These are phyloP conservation scores for Centrapalus pauciflorus DNA, from an alignment of 129 eudicot genomes.

Conservation along the genomic window DNA sequence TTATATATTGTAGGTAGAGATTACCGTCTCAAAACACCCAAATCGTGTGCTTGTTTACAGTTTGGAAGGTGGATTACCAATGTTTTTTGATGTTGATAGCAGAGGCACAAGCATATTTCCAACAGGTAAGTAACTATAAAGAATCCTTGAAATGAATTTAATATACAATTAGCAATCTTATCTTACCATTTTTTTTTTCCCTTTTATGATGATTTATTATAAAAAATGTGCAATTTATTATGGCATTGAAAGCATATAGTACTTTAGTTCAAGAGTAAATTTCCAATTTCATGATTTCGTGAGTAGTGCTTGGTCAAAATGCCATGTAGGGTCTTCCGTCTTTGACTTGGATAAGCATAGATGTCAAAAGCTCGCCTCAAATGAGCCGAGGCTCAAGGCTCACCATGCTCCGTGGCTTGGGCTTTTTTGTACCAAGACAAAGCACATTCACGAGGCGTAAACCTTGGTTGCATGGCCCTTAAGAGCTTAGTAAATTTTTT, in stretches of 20 bases:
- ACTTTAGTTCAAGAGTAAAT: neutral
- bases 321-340: neutral
- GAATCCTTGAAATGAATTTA: neutral
- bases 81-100: conserved; percentile 81
- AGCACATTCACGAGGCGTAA: too few species aligned
- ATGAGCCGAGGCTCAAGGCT: too few species aligned
- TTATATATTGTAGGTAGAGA: conserved; percentile 64
- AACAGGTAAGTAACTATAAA: conserved; percentile 45
- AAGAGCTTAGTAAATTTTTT: too few species aligned
- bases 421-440: too few species aligned
- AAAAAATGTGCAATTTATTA: neutral
- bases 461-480: too few species aligned
- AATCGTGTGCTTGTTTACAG: conserved; percentile 86
- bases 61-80: conserved; percentile 76
- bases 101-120: conserved; percentile 74
- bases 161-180: neutral
- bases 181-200: neutral
- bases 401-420: too few species aligned
- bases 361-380: too few species aligned
- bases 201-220: neutral
- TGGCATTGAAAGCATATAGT: neutral
- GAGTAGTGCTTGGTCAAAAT: neutral
- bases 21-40: conserved; percentile 79
- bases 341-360: too few species aligned
- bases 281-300: neutral